These are phyloP conservation scores for Ascochyta koolunga DNA, from an alignment of 2,329 filamentous ascomycete genomes.

Conservation along the genomic window DNA sequence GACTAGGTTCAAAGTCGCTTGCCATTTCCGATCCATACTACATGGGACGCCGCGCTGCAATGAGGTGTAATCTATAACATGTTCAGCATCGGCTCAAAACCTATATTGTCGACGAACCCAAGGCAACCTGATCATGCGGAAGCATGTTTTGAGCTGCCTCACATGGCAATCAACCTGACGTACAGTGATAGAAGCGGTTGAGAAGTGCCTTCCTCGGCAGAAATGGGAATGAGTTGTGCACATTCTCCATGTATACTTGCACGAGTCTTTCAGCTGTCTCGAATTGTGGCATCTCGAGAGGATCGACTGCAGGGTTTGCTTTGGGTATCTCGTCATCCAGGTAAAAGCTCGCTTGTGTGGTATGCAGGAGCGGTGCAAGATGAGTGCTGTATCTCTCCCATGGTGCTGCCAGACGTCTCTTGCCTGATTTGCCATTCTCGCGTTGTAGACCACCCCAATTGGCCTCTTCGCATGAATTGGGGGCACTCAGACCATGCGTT, in stretches of 20 bases:
- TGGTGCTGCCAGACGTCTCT: conserved; percentile 18
- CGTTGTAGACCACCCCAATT: conserved; percentile 32
- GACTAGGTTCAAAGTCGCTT: conserved; percentile 48
- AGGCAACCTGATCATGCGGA: not conserved
- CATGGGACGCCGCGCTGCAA: conserved; percentile 18
- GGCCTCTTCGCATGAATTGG: not conserved
- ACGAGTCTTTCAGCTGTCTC: conserved; percentile 36
- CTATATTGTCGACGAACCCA: not conserved
- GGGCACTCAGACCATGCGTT: conserved; percentile 19
- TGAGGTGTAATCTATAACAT: conserved; percentile 26
- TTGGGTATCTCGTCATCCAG: conserved; percentile 34
- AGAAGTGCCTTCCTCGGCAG: conserved; percentile 38
- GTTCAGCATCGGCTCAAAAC: not conserved
- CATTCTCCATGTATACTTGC: conserved; percentile 40
- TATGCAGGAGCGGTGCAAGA: conserved; percentile 15
- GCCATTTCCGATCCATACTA: conserved; percentile 37
- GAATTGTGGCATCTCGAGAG: conserved; percentile 37
- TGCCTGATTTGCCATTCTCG: conserved; percentile 15
- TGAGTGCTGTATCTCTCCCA: conserved; percentile 15
- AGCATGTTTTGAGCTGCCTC: not conserved
- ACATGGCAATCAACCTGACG: not conserved
- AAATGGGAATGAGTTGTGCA: conserved; percentile 32
- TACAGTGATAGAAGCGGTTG: conserved; percentile 40
- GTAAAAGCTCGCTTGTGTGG: conserved; percentile 37
- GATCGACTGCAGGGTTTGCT: conserved; percentile 29